A percentile compares a stretch with the other conserved stretches of the same genome.
Evolutionary conservation across 2,329 filamentous ascomycete genomes (phyloP).

Genomic region (Ophiostoma perfectum): DNA sequence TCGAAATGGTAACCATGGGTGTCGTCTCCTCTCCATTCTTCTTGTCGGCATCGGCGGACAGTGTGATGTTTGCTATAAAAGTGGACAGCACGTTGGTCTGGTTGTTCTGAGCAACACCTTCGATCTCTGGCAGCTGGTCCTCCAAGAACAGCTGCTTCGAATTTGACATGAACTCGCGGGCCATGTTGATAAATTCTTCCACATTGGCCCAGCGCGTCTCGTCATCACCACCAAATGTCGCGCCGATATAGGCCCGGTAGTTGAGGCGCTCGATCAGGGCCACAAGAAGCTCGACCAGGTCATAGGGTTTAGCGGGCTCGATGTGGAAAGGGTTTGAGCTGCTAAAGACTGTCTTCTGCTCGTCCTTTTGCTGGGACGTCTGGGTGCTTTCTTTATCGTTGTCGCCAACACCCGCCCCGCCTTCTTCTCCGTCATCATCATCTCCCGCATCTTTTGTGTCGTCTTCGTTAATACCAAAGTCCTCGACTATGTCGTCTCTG

Average conservation of each 20-base stretch:
- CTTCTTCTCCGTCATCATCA: neutral
- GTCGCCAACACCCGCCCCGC: neutral
- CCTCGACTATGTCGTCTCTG: neutral
- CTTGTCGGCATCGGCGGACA: slow-evolving; percentile 73
- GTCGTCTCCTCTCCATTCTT: slow-evolving; percentile 45
- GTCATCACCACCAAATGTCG: slow-evolving; percentile 65
- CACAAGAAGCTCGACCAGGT: slow-evolving; percentile 46
- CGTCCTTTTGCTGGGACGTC: neutral
- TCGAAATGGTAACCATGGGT: slow-evolving; percentile 71
- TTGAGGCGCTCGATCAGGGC: slow-evolving; percentile 58
- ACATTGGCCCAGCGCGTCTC: slow-evolving; percentile 83
- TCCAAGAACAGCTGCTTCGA: slow-evolving; percentile 40
- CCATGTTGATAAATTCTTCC: slow-evolving; percentile 77
- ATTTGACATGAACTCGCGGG: slow-evolving; percentile 58
- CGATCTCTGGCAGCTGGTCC: slow-evolving; percentile 59
- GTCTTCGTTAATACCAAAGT: neutral
- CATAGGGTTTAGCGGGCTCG: slow-evolving; percentile 1
- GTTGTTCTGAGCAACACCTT: slow-evolving; percentile 63
- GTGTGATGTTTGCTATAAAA: slow-evolving; percentile 83
- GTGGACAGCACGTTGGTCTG: slow-evolving; percentile 61
- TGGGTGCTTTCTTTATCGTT: slow-evolving; percentile 28
- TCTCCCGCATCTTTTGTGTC: neutral
- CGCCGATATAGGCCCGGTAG: slow-evolving; percentile 68
- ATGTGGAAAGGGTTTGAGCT: neutral
- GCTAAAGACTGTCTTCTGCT: neutral